Evolutionary conservation across 2,329 filamentous ascomycete genomes (phyloP).

Genomic region (Pochonia chlamydosporia): DNA sequence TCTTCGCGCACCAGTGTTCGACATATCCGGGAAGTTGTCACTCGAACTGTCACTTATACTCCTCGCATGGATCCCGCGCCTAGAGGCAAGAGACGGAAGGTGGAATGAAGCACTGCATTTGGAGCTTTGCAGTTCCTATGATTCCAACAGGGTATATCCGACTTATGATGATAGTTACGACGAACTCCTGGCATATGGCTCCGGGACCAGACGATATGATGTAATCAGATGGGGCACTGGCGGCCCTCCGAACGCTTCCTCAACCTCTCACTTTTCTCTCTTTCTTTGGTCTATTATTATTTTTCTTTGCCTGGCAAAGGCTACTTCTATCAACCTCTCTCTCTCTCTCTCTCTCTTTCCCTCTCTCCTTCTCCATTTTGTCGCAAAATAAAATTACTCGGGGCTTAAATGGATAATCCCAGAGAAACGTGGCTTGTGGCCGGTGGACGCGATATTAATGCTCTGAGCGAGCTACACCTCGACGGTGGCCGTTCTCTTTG

Average conservation of each 20-base stretch:
- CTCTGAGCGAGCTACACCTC: background rate
- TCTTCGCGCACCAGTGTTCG: slow-evolving; percentile 56
- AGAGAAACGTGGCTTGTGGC: too few species aligned
- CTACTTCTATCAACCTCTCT: background rate
- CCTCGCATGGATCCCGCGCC: slow-evolving; percentile 81
- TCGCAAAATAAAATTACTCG: background rate
- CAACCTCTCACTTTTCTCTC: background rate
- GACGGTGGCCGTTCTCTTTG: background rate
- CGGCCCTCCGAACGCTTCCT: background rate
- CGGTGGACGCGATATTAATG: background rate
- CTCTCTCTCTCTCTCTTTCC: background rate
- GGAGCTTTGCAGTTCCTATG: slow-evolving; percentile 1
- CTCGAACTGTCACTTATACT: slow-evolving; percentile 89
- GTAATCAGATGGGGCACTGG: slow-evolving; percentile 2
- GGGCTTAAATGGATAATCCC: too few species aligned
- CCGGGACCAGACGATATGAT: background rate
- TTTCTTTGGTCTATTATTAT: slow-evolving; percentile 1
- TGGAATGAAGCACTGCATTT: slow-evolving; percentile 29
- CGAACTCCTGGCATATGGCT: slow-evolving; percentile 1
- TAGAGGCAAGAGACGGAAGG: slow-evolving; percentile 85
- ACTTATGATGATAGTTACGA: slow-evolving; percentile 9
- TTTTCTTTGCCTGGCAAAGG: background rate
- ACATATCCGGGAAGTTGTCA: slow-evolving; percentile 83
- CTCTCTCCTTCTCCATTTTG: too few species aligned
- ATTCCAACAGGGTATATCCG: slow-evolving; percentile 2